These are phyloP conservation scores for Pistacia atlantica DNA, from an alignment of 345 rosid genomes.

Conservation along the genomic window DNA sequence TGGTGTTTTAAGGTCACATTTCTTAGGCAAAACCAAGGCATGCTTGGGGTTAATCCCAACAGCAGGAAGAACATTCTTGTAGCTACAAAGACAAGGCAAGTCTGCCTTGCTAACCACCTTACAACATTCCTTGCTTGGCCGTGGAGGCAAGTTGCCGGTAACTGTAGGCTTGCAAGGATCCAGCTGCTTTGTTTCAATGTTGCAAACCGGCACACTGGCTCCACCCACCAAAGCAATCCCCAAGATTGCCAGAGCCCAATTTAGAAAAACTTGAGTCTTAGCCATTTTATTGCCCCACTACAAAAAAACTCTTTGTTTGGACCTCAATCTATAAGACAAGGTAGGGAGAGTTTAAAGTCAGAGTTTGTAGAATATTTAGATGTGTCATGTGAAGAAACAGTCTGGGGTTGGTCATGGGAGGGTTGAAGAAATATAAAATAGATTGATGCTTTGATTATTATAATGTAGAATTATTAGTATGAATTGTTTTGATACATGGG, in stretches of 20 bases:
- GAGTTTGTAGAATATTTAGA: background rate
- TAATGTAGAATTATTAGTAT: background rate
- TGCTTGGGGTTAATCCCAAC: constrained; percentile 43
- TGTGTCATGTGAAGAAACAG: constrained; percentile 30
- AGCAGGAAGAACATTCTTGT: constrained; percentile 43
- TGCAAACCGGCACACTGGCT: too few species aligned
- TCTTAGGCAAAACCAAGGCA: constrained; percentile 49
- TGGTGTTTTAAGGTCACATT: constrained; percentile 44
- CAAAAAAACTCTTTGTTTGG: too few species aligned
- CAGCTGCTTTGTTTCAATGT: too few species aligned
- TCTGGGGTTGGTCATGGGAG: constrained; percentile 23
- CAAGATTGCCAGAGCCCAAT: too few species aligned
- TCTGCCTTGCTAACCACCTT: constrained; percentile 32
- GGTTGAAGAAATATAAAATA: background rate
- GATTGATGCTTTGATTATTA: too few species aligned
- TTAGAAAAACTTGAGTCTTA: too few species aligned
- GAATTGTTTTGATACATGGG: background rate
- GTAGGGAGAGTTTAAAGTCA: too few species aligned
- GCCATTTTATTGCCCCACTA: too few species aligned
- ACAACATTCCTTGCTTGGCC: constrained; percentile 52
- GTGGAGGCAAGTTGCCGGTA: constrained; percentile 28
- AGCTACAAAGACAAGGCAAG: constrained; percentile 52
- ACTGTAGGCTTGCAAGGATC: too few species aligned
- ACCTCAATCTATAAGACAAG: too few species aligned
- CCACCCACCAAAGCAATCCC: too few species aligned